These are phyloP conservation scores for Calendula officinalis DNA, from an alignment of 129 eudicot species.

Conservation along the genomic window DNA sequence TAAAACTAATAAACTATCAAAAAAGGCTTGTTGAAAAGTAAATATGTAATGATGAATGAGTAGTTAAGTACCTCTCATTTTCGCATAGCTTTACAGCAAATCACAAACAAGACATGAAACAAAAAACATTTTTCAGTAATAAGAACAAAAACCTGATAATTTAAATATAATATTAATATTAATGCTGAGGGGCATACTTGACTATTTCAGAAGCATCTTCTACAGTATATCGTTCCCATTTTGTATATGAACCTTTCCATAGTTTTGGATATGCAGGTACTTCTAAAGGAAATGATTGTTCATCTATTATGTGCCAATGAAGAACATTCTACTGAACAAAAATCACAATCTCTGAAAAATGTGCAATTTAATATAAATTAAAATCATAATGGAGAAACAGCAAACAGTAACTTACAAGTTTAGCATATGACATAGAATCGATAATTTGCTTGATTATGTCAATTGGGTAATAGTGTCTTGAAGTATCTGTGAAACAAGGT, in stretches of 20 bases:
- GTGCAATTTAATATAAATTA: background rate
- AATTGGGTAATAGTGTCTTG: slow-evolving; percentile 87
- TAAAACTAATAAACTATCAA: slow-evolving; percentile 2
- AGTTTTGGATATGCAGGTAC: slow-evolving; percentile 82
- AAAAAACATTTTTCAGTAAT: slow-evolving; percentile 32
- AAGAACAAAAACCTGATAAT: slow-evolving; percentile 10
- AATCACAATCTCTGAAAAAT: slow-evolving; percentile 37
- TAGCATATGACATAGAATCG: slow-evolving; percentile 93
- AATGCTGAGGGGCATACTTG: slow-evolving; percentile 45
- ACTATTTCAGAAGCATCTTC: slow-evolving; percentile 94
- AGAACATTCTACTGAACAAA: slow-evolving; percentile 93
- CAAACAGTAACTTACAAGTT: slow-evolving; percentile 67
- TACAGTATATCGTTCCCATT: slow-evolving; percentile 93
- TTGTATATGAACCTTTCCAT: slow-evolving; percentile 91
- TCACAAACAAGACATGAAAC: slow-evolving; percentile 36
- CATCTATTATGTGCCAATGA: slow-evolving; percentile 98
- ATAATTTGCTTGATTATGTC: slow-evolving; percentile 82
- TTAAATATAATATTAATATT: background rate
- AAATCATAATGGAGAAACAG: slow-evolving; percentile 13
- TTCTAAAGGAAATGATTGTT: slow-evolving; percentile 95
- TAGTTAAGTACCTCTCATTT: slow-evolving; percentile 61
- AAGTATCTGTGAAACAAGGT: slow-evolving; percentile 65
- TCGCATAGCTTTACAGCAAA: slow-evolving; percentile 64
- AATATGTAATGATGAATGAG: slow-evolving; percentile 14
- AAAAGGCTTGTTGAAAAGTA: slow-evolving; percentile 18